Base-by-base conservation (phyloP, 1,139 yeast genomes). In the Yamadazyma dushanensis region DNA sequence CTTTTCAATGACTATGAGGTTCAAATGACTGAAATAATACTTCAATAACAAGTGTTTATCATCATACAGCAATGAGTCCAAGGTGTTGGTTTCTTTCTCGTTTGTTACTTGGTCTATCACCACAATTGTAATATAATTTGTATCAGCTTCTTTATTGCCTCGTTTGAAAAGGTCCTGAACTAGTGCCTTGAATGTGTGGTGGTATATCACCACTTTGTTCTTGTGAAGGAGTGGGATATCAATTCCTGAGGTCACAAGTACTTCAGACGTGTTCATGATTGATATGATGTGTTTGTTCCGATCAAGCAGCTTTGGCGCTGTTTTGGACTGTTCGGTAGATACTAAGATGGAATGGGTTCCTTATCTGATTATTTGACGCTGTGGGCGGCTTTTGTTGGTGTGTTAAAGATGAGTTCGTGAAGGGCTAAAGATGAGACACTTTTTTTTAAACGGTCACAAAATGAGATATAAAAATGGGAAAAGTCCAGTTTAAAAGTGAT, bases 21-120 rank as follows among this genome's bases (percentile, higher is more conserved):
- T 72, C 41, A 70, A 54, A 48, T 73, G 78, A 40, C 57, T 56
- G 50, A 72, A 73, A 44, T 59, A 67, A 53, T 62, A 66, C 34
- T 57, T 56, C 43, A 70, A 52, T 15, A 68, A 51, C 16, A 67
- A 46, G 34, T 44, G 43, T 43, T 65, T 61, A 34, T 67, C 70
- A 9, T 49, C 50, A 35, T 47, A 50, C 6, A 45, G 16, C 16
- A 64, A 47, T 16, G 34, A 29, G 22, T 62, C 62, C 21, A 60
- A 46, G 4, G 18, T n/a, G 25, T 34, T 34, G 8, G 33, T 16
- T 3, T 22, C 24, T 17, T 23, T 18, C n/a, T 31, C 32, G 19
- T 31, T 37, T 16, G 35, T 23, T n/a, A 39, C 21, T 17, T 41
- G 35, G 32, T 59, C 59, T 19, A 68, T 35, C 4, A 66, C 51